phyloP scores from a whole-genome alignment of 805 yeast genomes.

The Lachancea waltii region DNA sequence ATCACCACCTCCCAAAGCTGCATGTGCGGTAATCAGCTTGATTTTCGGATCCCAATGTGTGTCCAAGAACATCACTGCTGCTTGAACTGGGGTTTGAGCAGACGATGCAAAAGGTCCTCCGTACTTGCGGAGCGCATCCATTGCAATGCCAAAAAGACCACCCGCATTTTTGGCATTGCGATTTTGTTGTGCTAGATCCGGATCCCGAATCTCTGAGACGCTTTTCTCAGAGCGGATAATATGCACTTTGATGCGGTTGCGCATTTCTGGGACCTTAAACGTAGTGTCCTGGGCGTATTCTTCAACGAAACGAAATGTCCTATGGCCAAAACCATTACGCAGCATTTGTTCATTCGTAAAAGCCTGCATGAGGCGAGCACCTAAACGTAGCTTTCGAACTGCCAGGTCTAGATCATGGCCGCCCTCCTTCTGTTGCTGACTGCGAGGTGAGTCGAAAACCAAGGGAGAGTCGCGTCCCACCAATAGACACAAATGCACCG shows the following conservation, averaged over 20 bases:
- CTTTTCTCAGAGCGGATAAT: conserved; percentile 62
- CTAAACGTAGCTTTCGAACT: conserved; percentile 65
- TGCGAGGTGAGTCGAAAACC: conserved; percentile 58
- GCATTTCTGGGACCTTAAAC: conserved; percentile 35
- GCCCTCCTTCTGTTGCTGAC: conserved; percentile 42
- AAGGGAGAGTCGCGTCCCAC: conserved; percentile 72
- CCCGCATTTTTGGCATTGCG: conserved; percentile 64
- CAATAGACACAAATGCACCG: conserved; percentile 73
- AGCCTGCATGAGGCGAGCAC: conserved; percentile 84
- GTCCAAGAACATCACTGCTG: conserved; percentile 82
- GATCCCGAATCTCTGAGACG: conserved; percentile 64
- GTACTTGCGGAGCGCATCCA: conserved; percentile 56
- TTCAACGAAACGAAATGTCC: conserved; percentile 72
- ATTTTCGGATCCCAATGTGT: conserved; percentile 67
- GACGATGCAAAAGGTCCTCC: conserved; percentile 46
- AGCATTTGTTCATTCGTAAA: conserved; percentile 87
- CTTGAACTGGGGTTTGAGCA: conserved; percentile 51
- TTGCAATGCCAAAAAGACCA: conserved; percentile 69
- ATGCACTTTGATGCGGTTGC: conserved; percentile 72
- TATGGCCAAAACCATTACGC: conserved; percentile 65
- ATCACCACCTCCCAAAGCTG: conserved; percentile 89
- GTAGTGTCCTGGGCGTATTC: conserved; percentile 51
- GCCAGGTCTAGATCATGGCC: conserved; percentile 68
- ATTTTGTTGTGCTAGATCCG: conserved; percentile 84
- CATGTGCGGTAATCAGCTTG: conserved; percentile 71